A percentile compares a stretch with the other conserved stretches of the same genome.
Evolutionary conservation across 1,139 yeast species (phyloP).

Genomic region (Hemisphaericaspora xylofermentans): DNA sequence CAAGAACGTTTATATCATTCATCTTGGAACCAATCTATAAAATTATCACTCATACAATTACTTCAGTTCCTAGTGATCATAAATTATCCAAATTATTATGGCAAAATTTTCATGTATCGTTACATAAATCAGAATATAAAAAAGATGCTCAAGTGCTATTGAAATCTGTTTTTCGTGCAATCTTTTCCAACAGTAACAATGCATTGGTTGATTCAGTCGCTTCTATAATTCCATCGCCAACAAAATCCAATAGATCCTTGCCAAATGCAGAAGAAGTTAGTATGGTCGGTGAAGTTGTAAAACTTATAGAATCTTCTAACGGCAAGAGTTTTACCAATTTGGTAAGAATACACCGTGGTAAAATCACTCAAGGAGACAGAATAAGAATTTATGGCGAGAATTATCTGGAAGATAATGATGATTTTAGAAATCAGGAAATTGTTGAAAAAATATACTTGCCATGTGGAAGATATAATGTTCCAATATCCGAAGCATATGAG

Average conservation of each 20-base stretch:
- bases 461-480: slow-evolving; percentile 69
- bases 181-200: slow-evolving; percentile 51
- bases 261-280: slow-evolving; percentile 2
- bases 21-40: slow-evolving; percentile 82
- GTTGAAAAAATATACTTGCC: slow-evolving; percentile 56
- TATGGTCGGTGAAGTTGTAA: slow-evolving; percentile 56
- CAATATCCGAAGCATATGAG: slow-evolving; percentile 52
- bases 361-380: slow-evolving; percentile 44
- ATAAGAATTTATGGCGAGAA: slow-evolving; percentile 61
- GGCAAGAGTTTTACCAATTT: slow-evolving; percentile 51
- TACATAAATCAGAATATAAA: slow-evolving; percentile 39
- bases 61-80: slow-evolving; percentile 48
- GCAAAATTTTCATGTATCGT: slow-evolving; percentile 43
- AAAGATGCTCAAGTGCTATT: slow-evolving; percentile 61
- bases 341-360: slow-evolving; percentile 64
- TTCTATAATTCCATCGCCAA: slow-evolving; percentile 41
- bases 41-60: slow-evolving; percentile 59
- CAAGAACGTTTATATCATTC: slow-evolving; percentile 65
- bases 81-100: slow-evolving; percentile 40
- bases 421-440: slow-evolving; percentile 40
- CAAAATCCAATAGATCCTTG: slow-evolving; percentile 10
- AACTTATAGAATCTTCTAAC: slow-evolving; percentile 55
- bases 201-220: slow-evolving; percentile 57
- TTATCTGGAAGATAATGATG: slow-evolving; percentile 52
- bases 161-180: slow-evolving; percentile 48